phyloP scores from a whole-genome alignment of 345 rosid genomes.

The Camelina neglecta region DNA sequence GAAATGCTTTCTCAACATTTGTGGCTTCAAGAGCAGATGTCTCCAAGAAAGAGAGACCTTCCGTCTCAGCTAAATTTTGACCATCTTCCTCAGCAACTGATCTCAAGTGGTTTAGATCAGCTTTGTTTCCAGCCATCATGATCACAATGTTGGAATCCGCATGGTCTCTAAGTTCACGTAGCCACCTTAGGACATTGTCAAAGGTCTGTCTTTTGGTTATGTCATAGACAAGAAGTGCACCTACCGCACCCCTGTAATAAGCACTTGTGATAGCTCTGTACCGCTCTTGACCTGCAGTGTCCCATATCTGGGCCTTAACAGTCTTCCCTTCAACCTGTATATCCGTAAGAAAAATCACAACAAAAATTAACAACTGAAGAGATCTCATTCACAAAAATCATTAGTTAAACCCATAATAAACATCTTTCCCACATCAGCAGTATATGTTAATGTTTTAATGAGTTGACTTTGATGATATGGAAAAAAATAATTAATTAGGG shows the following conservation, averaged over 20 bases:
- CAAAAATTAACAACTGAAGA: conserved; percentile 1
- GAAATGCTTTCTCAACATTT: conserved; percentile 73
- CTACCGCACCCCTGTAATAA: conserved; percentile 77
- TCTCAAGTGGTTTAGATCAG: conserved; percentile 69
- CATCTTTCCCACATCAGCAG: background rate
- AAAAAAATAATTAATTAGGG: conserved; percentile 9
- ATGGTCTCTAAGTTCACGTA: conserved; percentile 69
- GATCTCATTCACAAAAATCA: background rate
- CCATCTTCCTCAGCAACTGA: conserved; percentile 67
- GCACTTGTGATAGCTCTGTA: conserved; percentile 76
- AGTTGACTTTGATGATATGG: conserved; percentile 35
- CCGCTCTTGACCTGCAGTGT: conserved; percentile 83
- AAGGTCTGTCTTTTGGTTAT: conserved; percentile 78
- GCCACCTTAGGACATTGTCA: conserved; percentile 71
- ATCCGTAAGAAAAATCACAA: conserved; percentile 11
- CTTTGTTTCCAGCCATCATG: conserved; percentile 79
- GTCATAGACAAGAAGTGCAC: conserved; percentile 78
- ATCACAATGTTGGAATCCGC: conserved; percentile 79
- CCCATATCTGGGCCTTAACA: conserved; percentile 83
- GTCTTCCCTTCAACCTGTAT: conserved; percentile 77
- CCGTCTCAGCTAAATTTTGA: conserved; percentile 59
- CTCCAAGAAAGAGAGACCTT: conserved; percentile 73
- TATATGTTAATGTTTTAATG: background rate
- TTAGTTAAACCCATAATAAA: background rate
- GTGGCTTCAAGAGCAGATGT: conserved; percentile 78